Base-by-base conservation (phyloP, 345 rosid species). In the Salix suchowensis region DNA sequence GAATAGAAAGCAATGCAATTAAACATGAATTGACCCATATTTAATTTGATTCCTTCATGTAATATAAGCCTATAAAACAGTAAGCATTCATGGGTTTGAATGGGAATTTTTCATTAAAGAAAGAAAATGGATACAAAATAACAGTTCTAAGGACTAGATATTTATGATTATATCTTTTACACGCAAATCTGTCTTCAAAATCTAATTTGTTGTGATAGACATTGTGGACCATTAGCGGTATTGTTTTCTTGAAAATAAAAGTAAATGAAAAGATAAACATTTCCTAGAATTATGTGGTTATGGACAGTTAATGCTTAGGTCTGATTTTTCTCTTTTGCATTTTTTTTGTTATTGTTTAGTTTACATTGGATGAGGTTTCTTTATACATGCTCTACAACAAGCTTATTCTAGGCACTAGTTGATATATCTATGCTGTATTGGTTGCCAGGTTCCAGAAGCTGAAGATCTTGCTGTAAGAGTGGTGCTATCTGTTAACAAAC, bases 391-490 rank as follows among this genome's bases (percentile, higher is more conserved):
- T 70, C 16, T 70, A 28, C 23, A 46, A 28, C 23, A 46, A 48
- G 30, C 24, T 46, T 21, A 44, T 40, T 12, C 48, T 73, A 44
- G 82, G 62, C 30, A 21, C 34, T 48, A 68, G 61, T 50, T 79
- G 70, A 76, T 66, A 12, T 71, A 24, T 50, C 24, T 24, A 74
- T 79, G 60, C 74, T 76, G 21, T 70, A 23, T 71, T 71, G 52
- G 28, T 65, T 68, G 18, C 68, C 76, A 90, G 93, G 87, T 90
- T 82, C 78, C 85, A 21, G 79, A 74, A 70, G 87, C 85, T 37
- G 83, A 87, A 74, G 86, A 76, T 66, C 88, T 90, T 84, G 80
- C 81, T 76, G 76, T 90, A 61, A 79, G 91, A 66, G 90, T 85
- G 67, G 91, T 87, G 21, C 79, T 68, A 71, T 88, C 91, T 3